These are phyloP conservation scores for Pleurotus djamor DNA, from an alignment of 768 basidiomycete genomes.

Conservation along the genomic window DNA sequence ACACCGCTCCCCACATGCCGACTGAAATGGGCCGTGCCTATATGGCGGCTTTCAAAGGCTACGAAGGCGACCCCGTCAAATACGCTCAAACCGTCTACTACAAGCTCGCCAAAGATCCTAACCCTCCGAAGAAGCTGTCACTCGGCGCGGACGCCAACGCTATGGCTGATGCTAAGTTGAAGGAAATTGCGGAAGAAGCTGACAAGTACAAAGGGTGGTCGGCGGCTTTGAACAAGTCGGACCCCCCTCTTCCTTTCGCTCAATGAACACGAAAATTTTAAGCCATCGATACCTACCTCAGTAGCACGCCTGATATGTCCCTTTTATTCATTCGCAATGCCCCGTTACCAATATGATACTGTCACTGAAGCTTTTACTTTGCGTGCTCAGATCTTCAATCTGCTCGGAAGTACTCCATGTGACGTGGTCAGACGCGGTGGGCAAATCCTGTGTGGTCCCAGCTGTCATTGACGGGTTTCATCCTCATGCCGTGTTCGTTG, in stretches of 20 bases:
- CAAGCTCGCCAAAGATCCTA: slow-evolving; percentile 1
- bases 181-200: not conserved
- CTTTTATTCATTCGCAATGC: too few relatives aligned
- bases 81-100: slow-evolving; percentile 5
- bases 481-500: too few relatives aligned
- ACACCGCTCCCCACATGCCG: slow-evolving; percentile 8
- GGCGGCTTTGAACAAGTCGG: slow-evolving; percentile 3
- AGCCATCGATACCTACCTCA: not conserved
- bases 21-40: not conserved
- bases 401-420: too few relatives aligned
- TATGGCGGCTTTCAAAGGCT: slow-evolving; percentile 3
- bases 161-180: slow-evolving; percentile 3
- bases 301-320: not conserved
- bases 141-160: not conserved
- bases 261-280: not conserved
- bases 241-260: slow-evolving; percentile 9
- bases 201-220: slow-evolving; percentile 2
- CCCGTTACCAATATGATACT: not conserved
- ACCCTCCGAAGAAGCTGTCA: not conserved
- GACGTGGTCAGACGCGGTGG: too few relatives aligned
- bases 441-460: too few relatives aligned
- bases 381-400: too few relatives aligned
- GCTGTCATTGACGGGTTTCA: too few relatives aligned
- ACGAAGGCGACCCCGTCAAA: slow-evolving; percentile 9
- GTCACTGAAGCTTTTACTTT: not conserved